Conservation (phyloP, 2,329 filamentous ascomycete species). For the Aspergillus udagawae region DNA sequence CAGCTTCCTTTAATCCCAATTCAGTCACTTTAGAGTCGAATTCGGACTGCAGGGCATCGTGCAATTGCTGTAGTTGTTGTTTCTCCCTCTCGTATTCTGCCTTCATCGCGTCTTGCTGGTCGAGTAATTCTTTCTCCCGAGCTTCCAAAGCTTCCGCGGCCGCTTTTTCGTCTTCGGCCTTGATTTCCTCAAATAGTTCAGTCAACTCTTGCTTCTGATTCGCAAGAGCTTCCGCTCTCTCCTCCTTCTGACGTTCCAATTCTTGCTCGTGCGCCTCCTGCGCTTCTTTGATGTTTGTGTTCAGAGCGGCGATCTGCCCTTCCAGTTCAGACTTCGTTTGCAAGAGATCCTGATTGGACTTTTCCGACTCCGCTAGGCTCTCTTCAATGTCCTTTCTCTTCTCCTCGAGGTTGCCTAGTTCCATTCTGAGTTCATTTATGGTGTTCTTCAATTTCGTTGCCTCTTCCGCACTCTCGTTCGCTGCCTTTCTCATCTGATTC, state of each 20-base stretch:
- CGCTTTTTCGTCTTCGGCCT: conserved; percentile 38
- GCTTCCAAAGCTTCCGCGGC: conserved; percentile 34
- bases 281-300: conserved; percentile 36
- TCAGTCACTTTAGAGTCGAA: conserved; percentile 34
- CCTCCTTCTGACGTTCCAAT: conserved; percentile 28
- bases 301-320: conserved; percentile 33
- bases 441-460: conserved; percentile 39
- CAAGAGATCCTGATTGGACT: conserved; percentile 43
- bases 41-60: conserved; percentile 33
- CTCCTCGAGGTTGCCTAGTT: conserved; percentile 49
- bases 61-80: conserved; percentile 34
- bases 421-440: conserved; percentile 47
- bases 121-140: conserved; percentile 43
- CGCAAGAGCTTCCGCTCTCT: conserved; percentile 31
- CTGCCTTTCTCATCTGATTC: conserved; percentile 47
- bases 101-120: conserved; percentile 33
- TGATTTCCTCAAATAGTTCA: conserved; percentile 47
- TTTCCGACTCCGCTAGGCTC: conserved; percentile 42
- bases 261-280: conserved; percentile 44
- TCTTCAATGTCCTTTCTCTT: conserved; percentile 51
- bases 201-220: conserved; percentile 46
- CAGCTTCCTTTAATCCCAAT: conserved; percentile 24
- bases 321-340: conserved; percentile 44
- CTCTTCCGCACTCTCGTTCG: conserved; percentile 49
- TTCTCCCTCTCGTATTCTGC: conserved; percentile 36